Evolutionary conservation across 2,329 filamentous ascomycete species (phyloP), one percentile per base, ranked within the genome.

Genomic region (Colletotrichum abscissum): DNA sequence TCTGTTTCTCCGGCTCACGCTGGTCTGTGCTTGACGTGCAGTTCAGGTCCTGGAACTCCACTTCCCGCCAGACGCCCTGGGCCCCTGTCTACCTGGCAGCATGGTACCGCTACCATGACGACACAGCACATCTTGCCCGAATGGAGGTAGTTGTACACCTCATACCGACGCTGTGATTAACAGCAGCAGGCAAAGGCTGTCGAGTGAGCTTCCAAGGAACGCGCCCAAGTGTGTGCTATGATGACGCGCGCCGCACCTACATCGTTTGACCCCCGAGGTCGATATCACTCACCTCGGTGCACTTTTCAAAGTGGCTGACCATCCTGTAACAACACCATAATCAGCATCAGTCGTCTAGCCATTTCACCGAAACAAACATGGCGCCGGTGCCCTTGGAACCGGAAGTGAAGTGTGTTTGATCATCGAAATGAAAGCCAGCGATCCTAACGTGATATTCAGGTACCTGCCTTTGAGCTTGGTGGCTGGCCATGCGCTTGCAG

Each of bases 381-480:
- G 77, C 77, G 42, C 77, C 78, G 7, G 77, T 80, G 22, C 76
- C 74, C 14, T 49, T 77, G 16, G 76, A 78, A n/a, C 69, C 75
- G 26, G 65, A 76, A 52, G 72, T 77, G 52, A 76, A 74, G 77
- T 78, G 38, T 24, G 74, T 71, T 65, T 26, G 49, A n/a, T 11
- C 28, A 35, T 22, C 3, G 14, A 26, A 33, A 14, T 33, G 35
- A 28, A 55, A n/a, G 16, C n/a, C 22, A 28, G 38, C 49, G 42
- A 7, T 16, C 14, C 60, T 74, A 76, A 78, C 67, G 74, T 75
- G 38, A 55, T 52, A 57, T 22, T 65, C 69, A 63, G 71, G 69
- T 67, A 76, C 67, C 54, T 73, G 71, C 60, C 73, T 46, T 58
- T 75, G 69, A 65, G 62, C 49, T 33, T 68, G 30, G 75, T 74